Evolutionary conservation across 2,329 filamentous ascomycete species (phyloP).

Genomic region (Proliferodiscus dingleyae): DNA sequence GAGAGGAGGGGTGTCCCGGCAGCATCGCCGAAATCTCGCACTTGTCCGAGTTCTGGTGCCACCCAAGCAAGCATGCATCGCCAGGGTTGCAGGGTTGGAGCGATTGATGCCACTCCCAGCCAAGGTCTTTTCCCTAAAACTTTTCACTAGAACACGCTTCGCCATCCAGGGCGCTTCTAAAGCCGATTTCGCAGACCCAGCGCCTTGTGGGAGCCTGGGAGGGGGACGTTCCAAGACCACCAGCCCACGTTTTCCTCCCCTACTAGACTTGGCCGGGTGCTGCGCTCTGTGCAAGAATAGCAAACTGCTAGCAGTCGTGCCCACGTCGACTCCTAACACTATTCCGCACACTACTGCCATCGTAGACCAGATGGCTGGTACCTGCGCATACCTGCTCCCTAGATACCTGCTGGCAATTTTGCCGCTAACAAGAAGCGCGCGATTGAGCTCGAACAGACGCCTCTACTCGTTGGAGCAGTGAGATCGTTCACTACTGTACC

Average conservation of each 20-base stretch:
- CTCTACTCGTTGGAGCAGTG: constrained; percentile 7
- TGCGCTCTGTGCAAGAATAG: neutral
- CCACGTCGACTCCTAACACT: neutral
- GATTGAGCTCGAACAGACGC: constrained; percentile 15
- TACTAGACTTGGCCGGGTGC: neutral
- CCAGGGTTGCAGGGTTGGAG: too few species aligned
- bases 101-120: constrained; percentile 6
- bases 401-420: neutral
- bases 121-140: constrained; percentile 2
- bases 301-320: neutral
- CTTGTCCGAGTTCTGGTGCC: constrained; percentile 6
- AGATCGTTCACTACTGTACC: constrained; percentile 10
- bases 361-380: neutral
- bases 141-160: constrained; percentile 14
- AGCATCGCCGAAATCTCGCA: neutral
- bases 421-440: constrained; percentile 15
- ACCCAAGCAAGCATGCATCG: constrained; percentile 6
- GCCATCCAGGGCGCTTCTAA: constrained; percentile 13
- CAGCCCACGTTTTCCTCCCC: constrained; percentile 1
- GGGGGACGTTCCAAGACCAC: constrained; percentile 7
- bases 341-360: constrained; percentile 4
- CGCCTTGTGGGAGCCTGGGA: neutral
- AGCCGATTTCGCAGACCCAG: constrained; percentile 9
- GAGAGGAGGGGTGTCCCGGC: too few species aligned
- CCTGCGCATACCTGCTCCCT: too few species aligned